Percentiles rank a stretch among this genome's conserved stretches.
These are phyloP conservation scores for Cercospora nicotianae DNA, from an alignment of 2,329 filamentous ascomycete genomes.

Conservation along the genomic window DNA sequence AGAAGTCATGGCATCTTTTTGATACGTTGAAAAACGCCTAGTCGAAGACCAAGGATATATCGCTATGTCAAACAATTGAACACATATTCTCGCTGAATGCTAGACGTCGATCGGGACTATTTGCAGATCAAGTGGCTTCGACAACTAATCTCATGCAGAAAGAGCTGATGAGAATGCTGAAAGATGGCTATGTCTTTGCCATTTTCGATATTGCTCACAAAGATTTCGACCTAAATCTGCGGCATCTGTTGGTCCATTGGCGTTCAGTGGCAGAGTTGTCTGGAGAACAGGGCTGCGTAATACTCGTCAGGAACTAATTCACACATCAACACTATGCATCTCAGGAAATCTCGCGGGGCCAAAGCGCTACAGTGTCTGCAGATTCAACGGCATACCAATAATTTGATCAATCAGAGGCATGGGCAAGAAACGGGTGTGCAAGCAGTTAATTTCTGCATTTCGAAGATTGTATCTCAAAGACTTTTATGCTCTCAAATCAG, in stretches of 20 bases:
- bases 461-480: neutral
- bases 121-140: neutral
- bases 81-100: neutral
- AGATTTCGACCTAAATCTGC: no score
- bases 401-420: neutral
- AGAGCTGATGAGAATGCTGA: neutral
- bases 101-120: neutral
- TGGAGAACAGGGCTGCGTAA: neutral
- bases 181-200: neutral
- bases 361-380: neutral
- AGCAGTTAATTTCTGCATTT: neutral
- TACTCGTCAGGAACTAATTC: neutral
- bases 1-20: no score
- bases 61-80: no score
- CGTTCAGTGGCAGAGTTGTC: neutral
- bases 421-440: neutral
- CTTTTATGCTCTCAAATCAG: neutral
- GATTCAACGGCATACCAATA: neutral
- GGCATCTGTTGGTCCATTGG: neutral
- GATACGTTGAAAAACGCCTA: no score
- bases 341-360: neutral
- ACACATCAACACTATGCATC: neutral
- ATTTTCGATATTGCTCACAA: neutral
- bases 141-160: neutral
- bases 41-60: no score